A percentile compares a stretch with the other conserved stretches of the same genome.
phyloP scores from a whole-genome alignment of 116 monocot species.

The Posidonia oceanica region DNA sequence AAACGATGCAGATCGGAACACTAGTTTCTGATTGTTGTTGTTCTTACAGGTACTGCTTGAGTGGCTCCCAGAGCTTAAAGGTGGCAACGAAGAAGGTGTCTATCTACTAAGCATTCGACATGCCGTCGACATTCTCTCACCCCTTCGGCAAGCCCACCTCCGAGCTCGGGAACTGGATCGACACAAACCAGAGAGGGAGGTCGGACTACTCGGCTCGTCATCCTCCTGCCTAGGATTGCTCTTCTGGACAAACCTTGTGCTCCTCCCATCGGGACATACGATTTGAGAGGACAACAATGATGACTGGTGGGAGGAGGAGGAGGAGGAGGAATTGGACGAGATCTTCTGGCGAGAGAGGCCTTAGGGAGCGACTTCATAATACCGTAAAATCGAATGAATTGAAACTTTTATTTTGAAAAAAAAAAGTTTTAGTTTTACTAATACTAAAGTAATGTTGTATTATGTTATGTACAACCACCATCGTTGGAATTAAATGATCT shows the following conservation, averaged over 20 bases:
- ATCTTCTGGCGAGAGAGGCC: background rate
- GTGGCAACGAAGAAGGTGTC: background rate
- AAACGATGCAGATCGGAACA: no score
- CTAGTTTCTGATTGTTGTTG: no score
- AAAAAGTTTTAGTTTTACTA: no score
- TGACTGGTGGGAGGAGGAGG: background rate
- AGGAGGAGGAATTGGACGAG: background rate
- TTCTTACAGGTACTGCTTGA: background rate
- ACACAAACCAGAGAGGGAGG: conserved; percentile 4
- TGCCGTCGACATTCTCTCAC: conserved; percentile 6
- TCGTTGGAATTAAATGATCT: no score
- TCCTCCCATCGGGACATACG: background rate
- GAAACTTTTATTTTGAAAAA: no score
- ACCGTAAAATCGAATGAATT: no score
- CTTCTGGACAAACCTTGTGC: no score
- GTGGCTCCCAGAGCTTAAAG: conserved; percentile 2
- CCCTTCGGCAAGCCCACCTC: conserved; percentile 5
- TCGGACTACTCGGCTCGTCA: background rate
- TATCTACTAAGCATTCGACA: background rate
- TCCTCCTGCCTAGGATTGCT: no score
- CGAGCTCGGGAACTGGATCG: background rate
- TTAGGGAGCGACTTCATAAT: background rate
- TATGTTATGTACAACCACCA: no score
- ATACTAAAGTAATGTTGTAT: no score
- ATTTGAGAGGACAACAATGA: background rate